These are phyloP conservation scores for Lentithecium fluviatile DNA, from an alignment of 495 filamentous ascomycete genomes.

Conservation along the genomic window DNA sequence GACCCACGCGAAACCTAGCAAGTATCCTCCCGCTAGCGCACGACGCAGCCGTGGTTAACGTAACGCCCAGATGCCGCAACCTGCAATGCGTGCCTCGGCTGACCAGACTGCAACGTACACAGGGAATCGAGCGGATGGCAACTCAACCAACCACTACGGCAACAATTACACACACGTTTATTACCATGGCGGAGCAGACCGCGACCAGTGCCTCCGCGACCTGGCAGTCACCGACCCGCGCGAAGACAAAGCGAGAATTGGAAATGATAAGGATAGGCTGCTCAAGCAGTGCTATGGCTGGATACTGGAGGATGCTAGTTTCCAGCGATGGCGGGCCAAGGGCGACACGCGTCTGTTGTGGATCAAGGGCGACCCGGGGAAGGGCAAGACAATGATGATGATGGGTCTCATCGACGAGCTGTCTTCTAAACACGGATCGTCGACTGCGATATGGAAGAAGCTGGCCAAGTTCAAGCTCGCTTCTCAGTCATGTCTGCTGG, in stretches of 20 bases:
- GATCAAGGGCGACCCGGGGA: constrained; percentile 47
- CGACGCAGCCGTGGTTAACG: too few relatives aligned
- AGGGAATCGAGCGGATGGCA: constrained; percentile 5
- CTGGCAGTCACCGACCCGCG: constrained; percentile 20
- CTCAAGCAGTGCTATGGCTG: constrained; percentile 47
- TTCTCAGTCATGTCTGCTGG: constrained; percentile 15
- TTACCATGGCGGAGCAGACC: background rate
- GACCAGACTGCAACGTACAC: constrained; percentile 3
- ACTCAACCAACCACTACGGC: constrained; percentile 7
- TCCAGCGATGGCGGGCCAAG: constrained; percentile 41
- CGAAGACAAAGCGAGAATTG: constrained; percentile 45
- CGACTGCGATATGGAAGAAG: background rate
- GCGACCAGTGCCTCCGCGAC: constrained; percentile 8
- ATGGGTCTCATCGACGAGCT: constrained; percentile 18
- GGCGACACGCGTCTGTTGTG: constrained; percentile 44
- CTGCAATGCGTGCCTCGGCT: too few relatives aligned
- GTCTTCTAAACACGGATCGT: constrained; percentile 1
- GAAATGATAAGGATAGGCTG: constrained; percentile 46
- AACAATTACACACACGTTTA: constrained; percentile 1
- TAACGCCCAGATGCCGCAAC: too few relatives aligned
- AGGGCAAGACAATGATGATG: constrained; percentile 45
- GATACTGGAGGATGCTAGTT: constrained; percentile 46
- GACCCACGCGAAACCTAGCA: too few relatives aligned
- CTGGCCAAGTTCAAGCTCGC: constrained; percentile 8
- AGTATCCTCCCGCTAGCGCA: too few relatives aligned